A percentile compares a stretch with the other conserved stretches of the same genome.
These are phyloP conservation scores for Hypoxylon sp. DNA, from an alignment of 2,329 filamentous ascomycete species.

Conservation along the genomic window DNA sequence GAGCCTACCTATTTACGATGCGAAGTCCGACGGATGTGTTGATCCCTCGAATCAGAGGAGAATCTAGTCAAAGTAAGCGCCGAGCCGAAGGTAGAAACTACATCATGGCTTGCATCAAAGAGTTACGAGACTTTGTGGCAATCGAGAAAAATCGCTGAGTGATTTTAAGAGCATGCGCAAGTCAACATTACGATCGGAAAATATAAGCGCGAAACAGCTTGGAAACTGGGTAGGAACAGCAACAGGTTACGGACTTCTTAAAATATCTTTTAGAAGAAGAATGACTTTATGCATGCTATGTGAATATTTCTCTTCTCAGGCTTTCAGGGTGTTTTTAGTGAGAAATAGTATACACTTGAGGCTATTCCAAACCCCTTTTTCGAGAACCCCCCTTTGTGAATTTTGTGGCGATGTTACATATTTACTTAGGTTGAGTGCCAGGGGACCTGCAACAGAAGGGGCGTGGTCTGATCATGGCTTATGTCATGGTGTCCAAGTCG, in stretches of 20 bases:
- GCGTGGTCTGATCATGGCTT: not conserved
- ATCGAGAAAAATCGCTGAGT: constrained; percentile 17
- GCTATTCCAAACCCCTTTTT: not conserved
- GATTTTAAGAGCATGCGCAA: constrained; percentile 24
- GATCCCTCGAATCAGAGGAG: constrained; percentile 5
- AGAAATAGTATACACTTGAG: not conserved
- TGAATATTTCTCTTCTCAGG: constrained; percentile 8
- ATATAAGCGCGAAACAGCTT: constrained; percentile 2
- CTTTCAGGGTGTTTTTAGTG: not conserved
- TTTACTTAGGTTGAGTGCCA: not conserved
- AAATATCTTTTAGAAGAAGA: not conserved
- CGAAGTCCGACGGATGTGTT: not conserved
- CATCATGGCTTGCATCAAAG: not conserved
- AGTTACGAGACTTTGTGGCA: not conserved
- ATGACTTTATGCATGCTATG: constrained; percentile 18
- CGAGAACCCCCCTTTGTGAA: not conserved
- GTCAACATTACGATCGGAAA: constrained; percentile 9
- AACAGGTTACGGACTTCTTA: not conserved
- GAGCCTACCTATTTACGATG: not conserved
- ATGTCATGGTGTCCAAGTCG: not conserved
- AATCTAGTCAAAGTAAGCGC: constrained; percentile 27
- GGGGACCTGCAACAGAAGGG: not conserved
- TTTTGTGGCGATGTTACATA: not conserved
- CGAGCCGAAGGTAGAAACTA: constrained; percentile 25
- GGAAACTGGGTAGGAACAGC: not conserved